These are phyloP conservation scores for Avicennia marina DNA, from an alignment of 257 asterid species.

Conservation along the genomic window DNA sequence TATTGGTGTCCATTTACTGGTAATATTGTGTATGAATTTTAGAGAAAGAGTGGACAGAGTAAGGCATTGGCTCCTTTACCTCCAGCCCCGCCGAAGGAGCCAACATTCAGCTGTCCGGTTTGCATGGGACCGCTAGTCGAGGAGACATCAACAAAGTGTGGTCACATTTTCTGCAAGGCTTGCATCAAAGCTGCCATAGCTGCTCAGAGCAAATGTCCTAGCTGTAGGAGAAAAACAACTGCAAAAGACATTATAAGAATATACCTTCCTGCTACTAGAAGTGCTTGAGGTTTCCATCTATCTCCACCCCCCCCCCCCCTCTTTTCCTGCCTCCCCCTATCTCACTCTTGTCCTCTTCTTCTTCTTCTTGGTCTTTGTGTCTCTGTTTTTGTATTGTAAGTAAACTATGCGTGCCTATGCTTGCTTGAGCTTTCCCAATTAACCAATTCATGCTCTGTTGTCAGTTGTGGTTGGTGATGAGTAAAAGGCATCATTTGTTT, in stretches of 20 bases:
- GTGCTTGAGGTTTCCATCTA: neutral
- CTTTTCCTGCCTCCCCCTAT: too few species aligned
- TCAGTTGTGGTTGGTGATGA: too few species aligned
- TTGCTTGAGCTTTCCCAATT: too few species aligned
- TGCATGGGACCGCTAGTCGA: slow-evolving; percentile 85
- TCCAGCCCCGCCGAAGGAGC: slow-evolving; percentile 58
- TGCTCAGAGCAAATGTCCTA: slow-evolving; percentile 81
- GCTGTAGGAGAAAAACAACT: slow-evolving; percentile 74
- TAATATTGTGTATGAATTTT: neutral
- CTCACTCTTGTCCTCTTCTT: too few species aligned
- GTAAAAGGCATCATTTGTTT: too few species aligned
- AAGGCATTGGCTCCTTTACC: slow-evolving; percentile 12
- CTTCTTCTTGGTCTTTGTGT: too few species aligned
- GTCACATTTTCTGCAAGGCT: slow-evolving; percentile 89
- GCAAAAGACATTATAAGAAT: slow-evolving; percentile 58
- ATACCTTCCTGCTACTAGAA: slow-evolving; percentile 64
- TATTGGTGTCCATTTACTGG: neutral
- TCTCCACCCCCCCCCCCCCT: too few species aligned
- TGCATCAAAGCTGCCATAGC: slow-evolving; percentile 84
- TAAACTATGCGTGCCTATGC: too few species aligned
- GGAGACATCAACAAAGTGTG: slow-evolving; percentile 82
- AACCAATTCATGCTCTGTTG: too few species aligned
- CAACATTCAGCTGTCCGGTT: slow-evolving; percentile 73
- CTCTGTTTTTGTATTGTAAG: too few species aligned
- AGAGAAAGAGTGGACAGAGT: slow-evolving; percentile 22